Conservation (phyloP, 306 rosid genomes). For the Prunus armeniaca region DNA sequence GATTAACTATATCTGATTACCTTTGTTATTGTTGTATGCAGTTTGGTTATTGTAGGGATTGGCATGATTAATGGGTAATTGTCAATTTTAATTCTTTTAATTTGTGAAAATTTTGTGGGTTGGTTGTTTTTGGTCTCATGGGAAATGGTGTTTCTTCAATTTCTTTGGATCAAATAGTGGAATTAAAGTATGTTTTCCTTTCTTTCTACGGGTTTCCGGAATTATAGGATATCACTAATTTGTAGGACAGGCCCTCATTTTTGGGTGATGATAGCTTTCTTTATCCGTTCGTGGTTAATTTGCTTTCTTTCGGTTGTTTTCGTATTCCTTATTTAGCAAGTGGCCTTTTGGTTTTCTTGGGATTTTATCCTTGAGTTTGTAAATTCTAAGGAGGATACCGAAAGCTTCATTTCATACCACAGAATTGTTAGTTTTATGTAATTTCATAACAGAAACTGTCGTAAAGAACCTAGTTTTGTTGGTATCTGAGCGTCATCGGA, state of each 20-base stretch:
- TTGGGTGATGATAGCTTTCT: not conserved
- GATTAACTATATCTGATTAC: not conserved
- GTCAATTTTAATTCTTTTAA: not conserved
- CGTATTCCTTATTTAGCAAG: not conserved
- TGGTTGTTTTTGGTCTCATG: not conserved
- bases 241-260: not conserved
- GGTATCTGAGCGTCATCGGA: not conserved
- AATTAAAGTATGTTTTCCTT: not conserved
- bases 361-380: not conserved
- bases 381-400: not conserved
- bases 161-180: not conserved
- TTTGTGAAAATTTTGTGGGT: not conserved
- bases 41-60: not conserved
- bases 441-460: not conserved
- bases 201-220: not conserved
- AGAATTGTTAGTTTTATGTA: not conserved
- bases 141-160: not conserved
- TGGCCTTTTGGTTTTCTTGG: not conserved
- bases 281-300: not conserved
- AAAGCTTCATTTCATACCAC: not conserved
- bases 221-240: not conserved
- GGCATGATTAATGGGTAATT: not conserved
- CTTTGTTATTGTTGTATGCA: not conserved
- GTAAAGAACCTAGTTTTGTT: not conserved
- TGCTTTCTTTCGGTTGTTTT: not conserved